These are phyloP conservation scores for Fusarium caatingaense DNA, from an alignment of 2,329 filamentous ascomycete genomes.

Conservation along the genomic window DNA sequence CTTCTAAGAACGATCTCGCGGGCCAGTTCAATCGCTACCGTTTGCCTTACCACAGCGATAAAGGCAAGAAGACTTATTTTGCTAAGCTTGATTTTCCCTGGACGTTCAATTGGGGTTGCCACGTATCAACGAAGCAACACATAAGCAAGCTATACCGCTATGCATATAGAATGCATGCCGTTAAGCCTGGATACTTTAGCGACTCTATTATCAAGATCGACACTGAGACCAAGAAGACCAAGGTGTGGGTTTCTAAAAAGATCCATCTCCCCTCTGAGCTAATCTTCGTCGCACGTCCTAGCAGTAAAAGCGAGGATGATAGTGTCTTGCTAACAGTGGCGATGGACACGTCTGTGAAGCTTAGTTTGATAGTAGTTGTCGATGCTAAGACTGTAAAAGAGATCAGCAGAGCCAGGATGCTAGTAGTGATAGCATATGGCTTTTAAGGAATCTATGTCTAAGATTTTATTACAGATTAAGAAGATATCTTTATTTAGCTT, in stretches of 20 bases:
- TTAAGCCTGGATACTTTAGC: slow-evolving; percentile 9
- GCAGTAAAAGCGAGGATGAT: not conserved
- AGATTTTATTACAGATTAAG: not conserved
- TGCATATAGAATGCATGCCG: slow-evolving; percentile 11
- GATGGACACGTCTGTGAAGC: not conserved
- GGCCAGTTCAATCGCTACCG: slow-evolving; percentile 20
- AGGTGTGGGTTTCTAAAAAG: not conserved
- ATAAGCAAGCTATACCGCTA: slow-evolving; percentile 12
- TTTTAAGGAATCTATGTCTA: not conserved
- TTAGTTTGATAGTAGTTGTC: not conserved
- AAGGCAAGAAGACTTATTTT: not conserved
- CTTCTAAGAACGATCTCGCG: slow-evolving; percentile 5
- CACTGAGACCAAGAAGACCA: not conserved
- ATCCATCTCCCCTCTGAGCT: not conserved
- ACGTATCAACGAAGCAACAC: not conserved
- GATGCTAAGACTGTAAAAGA: not conserved
- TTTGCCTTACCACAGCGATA: slow-evolving; percentile 1
- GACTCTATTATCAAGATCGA: slow-evolving; percentile 30
- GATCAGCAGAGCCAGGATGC: not conserved
- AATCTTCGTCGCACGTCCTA: not conserved
- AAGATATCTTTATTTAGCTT: not conserved
- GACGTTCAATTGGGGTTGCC: not conserved
- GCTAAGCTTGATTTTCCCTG: slow-evolving; percentile 11
- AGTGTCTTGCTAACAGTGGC: not conserved
- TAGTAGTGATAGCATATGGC: not conserved